These are phyloP conservation scores for Zymoseptoria ardabiliae DNA, from an alignment of 2,329 filamentous ascomycete genomes.

Conservation along the genomic window DNA sequence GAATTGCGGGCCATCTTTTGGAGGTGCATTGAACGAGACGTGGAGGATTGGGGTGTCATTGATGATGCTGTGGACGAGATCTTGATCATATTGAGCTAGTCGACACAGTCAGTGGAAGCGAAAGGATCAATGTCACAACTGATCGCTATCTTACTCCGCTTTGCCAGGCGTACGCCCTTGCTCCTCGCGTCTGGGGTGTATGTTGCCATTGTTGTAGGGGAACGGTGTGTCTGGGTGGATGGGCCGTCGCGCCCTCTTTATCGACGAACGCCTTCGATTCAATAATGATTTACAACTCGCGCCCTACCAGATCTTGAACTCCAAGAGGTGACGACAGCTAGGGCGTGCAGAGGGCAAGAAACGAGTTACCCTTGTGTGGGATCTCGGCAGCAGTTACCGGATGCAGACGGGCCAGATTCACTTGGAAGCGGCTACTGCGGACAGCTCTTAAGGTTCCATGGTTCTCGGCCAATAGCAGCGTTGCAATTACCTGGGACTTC, in stretches of 20 bases:
- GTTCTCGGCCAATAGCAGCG: background rate
- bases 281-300: background rate
- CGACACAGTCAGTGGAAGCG: background rate
- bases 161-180: slow-evolving; percentile 24
- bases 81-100: slow-evolving; percentile 62
- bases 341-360: too few relatives aligned
- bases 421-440: background rate
- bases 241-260: too few relatives aligned
- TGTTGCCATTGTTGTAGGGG: slow-evolving; percentile 4
- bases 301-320: background rate
- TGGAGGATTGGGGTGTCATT: slow-evolving; percentile 68
- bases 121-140: too few relatives aligned
- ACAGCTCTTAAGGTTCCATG: background rate
- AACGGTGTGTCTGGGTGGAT: too few relatives aligned
- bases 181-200: slow-evolving; percentile 25
- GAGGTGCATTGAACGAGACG: slow-evolving; percentile 63
- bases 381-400: background rate
- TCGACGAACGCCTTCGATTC: too few relatives aligned
- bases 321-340: background rate
- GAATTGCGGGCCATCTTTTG: slow-evolving; percentile 51
- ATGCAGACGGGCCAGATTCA: background rate
- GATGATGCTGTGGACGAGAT: slow-evolving; percentile 67
- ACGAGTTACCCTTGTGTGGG: background rate
- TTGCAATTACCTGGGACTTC: background rate
- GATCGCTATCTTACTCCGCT: slow-evolving; percentile 24